These are phyloP conservation scores for Escovopsis sp. DNA, from an alignment of 2,329 filamentous ascomycete species.

Conservation along the genomic window DNA sequence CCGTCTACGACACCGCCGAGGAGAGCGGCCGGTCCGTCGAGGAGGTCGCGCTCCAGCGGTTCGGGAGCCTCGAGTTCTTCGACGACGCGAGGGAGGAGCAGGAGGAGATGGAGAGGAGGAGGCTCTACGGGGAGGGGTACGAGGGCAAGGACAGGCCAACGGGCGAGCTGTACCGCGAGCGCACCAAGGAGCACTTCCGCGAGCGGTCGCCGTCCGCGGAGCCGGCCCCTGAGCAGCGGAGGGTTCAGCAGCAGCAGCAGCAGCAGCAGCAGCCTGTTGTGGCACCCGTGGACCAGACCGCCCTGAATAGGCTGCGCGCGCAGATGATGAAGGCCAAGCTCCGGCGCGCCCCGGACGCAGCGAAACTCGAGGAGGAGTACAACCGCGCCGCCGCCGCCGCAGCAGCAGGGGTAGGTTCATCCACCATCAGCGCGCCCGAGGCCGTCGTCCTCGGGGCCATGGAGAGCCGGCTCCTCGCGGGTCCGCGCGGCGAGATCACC, in stretches of 20 bases:
- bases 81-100: conserved; percentile 90
- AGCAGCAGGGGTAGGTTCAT: conserved; percentile 21
- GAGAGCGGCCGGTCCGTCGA: conserved; percentile 61
- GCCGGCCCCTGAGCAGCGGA: conserved; percentile 37
- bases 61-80: conserved; percentile 68
- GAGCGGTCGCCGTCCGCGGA: conserved; percentile 10
- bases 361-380: conserved; percentile 70
- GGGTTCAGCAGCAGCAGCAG: conserved; percentile 44
- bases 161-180: conserved; percentile 71
- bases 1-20: conserved; percentile 66
- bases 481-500: conserved; percentile 57
- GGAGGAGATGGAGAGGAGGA: conserved; percentile 71
- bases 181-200: conserved; percentile 43
- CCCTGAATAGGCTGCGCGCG: conserved; percentile 78
- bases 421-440: conserved; percentile 43
- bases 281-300: conserved; percentile 55
- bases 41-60: conserved; percentile 69
- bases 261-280: conserved; percentile 19
- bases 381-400: conserved; percentile 47
- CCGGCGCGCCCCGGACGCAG: conserved; percentile 58
- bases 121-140: conserved; percentile 73
- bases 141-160: conserved; percentile 67
- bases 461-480: conserved; percentile 80
- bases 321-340: conserved; percentile 95
- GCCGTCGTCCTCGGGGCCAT: conserved; percentile 68